Base-by-base conservation (phyloP, 495 filamentous ascomycete genomes). In the Penicillium cataractarum region DNA sequence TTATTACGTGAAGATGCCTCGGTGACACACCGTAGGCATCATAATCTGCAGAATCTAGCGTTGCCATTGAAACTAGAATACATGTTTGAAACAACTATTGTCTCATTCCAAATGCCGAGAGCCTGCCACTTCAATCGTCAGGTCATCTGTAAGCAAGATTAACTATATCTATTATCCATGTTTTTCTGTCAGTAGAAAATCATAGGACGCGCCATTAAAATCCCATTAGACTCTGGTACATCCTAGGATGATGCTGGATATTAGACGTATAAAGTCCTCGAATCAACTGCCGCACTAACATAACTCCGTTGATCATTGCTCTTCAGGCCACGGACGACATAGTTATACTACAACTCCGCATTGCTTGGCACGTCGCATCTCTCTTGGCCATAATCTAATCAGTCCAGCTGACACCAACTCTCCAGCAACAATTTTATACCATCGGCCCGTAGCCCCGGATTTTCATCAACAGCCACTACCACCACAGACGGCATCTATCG, bases 231-330 rank as follows among this genome's bases (percentile, higher is more conserved):
- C 19, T 44, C 0, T 44, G 3, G 8, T 9, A 46, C 8, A 46
- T 46, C 10, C 21, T 31, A 46, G 42, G 42, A 21, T 46, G 21
- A 22, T 12, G 42, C 42, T 24, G 49, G 26, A 52, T 52, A n/a
- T 31, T 52, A 1, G 46, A 50, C 27, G 21, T 48, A n/a, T 7
- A 62, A 44, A 44, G 0, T 48, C 32, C 44, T 51, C 54, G 24
- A 57, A 62, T 62, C 54, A 56, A 17, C 27, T 15, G 24, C 22
- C 6, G 17, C 7, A 24, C 42, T 48, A 17, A 17, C 37, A n/a
- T 26, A 10, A 19, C 19, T 21, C 19, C 22, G 66, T 57, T 57
- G 66, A 68, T 68, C 66, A 62, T 63, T 68, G 58, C 66, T 68
- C 37, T 57, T 60, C 66, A 50, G 32, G 66, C 46, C 66, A 68